Base-by-base conservation (phyloP, 805 yeast species). In the Wickerhamomyces mucosus region DNA sequence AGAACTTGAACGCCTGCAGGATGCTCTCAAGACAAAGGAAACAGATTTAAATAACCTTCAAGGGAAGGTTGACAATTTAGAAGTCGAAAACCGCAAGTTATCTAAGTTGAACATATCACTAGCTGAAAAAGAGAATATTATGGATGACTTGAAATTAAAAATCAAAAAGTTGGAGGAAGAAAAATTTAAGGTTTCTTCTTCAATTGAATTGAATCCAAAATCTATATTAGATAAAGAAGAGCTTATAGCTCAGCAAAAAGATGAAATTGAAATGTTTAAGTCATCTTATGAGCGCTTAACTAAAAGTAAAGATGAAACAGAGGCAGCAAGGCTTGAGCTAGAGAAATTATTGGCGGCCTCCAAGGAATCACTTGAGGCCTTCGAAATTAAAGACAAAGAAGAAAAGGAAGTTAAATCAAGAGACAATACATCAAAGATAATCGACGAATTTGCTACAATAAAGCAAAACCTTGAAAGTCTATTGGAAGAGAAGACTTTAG, bases 401-500 rank as follows among this genome's bases (percentile, higher is more conserved):
- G 8, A 14, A 14, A 15, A 24, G 27, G 14, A 24, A 18, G n/a
- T n/a, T n/a, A n/a, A n/a, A n/a, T n/a, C n/a, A n/a, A n/a, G n/a
- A n/a, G n/a, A n/a, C n/a, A n/a, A n/a, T n/a, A n/a, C n/a, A n/a
- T n/a, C n/a, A n/a, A n/a, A n/a, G n/a, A n/a, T n/a, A n/a, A n/a
- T n/a, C n/a, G n/a, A n/a, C n/a, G n/a, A n/a, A n/a, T n/a, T n/a
- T n/a, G n/a, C n/a, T n/a, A n/a, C n/a, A n/a, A n/a, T n/a, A n/a
- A n/a, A n/a, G n/a, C n/a, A n/a, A n/a, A n/a, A n/a, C n/a, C n/a
- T n/a, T n/a, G 29, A 28, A 3, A 9, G 22, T 8, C 14, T 41
- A 3, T 5, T 40, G 5, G 50, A 50, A 19, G 51, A 50, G 32
- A 46, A 40, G 26, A 29, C 27, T 3, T 30, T 41, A 23, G 54